phyloP scores from a whole-genome alignment of 345 rosid genomes.

The Corymbia maculata region DNA sequence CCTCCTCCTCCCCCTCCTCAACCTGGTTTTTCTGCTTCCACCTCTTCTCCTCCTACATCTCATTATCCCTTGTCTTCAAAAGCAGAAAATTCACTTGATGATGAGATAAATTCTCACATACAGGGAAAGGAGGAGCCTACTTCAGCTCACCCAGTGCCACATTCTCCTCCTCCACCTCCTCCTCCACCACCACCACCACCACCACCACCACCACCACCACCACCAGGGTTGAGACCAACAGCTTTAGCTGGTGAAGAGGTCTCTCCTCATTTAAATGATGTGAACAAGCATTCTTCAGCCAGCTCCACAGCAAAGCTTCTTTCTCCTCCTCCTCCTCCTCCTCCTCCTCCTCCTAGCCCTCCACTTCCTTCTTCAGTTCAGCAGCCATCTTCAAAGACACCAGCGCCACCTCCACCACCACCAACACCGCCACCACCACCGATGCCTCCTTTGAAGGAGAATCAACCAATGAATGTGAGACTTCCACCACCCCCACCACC shows the following conservation, averaged over 20 bases:
- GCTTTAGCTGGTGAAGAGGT: neutral
- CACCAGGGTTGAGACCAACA: neutral
- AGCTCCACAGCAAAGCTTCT: neutral
- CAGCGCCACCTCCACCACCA: neutral
- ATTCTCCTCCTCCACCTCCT: neutral
- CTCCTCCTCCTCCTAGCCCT: neutral
- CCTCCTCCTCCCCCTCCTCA: constrained; percentile 7
- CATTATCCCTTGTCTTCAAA: neutral
- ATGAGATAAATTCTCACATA: neutral
- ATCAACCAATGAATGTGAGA: constrained; percentile 1
- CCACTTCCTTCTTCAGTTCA: neutral
- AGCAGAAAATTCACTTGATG: neutral
- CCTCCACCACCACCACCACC: neutral
- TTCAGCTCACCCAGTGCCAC: neutral
- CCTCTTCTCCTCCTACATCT: neutral
- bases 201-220: neutral
- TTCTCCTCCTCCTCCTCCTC: neutral
- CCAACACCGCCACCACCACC: constrained; percentile 9
- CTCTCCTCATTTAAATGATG: neutral
- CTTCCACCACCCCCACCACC: constrained; percentile 39
- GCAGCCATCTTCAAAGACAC: neutral
- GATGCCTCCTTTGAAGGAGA: constrained; percentile 12
- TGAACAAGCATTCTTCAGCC: neutral
- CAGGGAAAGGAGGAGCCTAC: neutral
- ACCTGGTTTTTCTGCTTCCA: constrained; percentile 13